These are phyloP conservation scores for Arabidopsis thaliana DNA, from an alignment of 345 rosid genomes.

Conservation along the genomic window DNA sequence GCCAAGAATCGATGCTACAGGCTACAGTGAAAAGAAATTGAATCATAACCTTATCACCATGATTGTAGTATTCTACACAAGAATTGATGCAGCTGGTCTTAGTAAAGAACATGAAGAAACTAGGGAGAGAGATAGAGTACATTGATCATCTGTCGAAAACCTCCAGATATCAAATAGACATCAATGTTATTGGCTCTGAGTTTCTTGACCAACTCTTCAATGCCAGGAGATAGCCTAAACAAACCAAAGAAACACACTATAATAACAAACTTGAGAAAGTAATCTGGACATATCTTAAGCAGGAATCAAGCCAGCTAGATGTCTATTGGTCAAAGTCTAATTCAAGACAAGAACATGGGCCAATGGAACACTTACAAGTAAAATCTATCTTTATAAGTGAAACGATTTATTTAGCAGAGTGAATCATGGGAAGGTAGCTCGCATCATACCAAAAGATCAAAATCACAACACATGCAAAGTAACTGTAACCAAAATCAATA, in stretches of 20 bases:
- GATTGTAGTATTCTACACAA: conserved; percentile 6
- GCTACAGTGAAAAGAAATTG: conserved; percentile 51
- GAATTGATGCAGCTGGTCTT: conserved; percentile 23
- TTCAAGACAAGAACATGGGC: conserved; percentile 17
- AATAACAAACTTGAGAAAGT: conserved; percentile 1
- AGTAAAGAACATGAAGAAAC: conserved; percentile 14
- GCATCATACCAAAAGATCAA: conserved; percentile 8
- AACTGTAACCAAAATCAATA: conserved; percentile 38
- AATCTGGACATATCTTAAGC: conserved; percentile 14
- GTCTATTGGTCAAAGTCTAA: conserved; percentile 15
- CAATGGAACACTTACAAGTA: background rate
- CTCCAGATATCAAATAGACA: conserved; percentile 92
- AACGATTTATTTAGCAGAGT: conserved; percentile 2
- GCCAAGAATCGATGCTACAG: conserved; percentile 85
- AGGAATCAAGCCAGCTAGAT: conserved; percentile 31
- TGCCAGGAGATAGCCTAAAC: conserved; percentile 83
- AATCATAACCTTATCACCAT: conserved; percentile 21
- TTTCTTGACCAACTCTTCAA: conserved; percentile 73
- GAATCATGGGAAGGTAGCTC: conserved; percentile 14
- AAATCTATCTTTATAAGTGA: background rate
- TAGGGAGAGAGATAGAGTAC: conserved; percentile 51
- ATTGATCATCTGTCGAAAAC: conserved; percentile 96
- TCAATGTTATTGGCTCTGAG: conserved; percentile 65
- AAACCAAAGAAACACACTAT: conserved; percentile 21
- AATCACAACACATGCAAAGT: conserved; percentile 2